Conservation (phyloP, 140 eudicot species). For the Ambrosia hybrid region DNA sequence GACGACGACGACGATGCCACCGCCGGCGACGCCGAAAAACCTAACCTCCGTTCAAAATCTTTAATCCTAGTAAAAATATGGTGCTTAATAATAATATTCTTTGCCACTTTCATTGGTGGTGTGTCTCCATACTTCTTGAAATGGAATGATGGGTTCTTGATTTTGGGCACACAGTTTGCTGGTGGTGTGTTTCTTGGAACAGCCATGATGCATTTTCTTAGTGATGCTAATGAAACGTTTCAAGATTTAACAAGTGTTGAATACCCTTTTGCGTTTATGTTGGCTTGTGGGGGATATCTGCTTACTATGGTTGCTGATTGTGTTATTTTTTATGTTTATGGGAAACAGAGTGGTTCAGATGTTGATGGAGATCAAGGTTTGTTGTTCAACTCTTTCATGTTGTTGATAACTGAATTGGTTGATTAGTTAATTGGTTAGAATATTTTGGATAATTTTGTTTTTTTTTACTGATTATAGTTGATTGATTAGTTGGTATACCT, state of each 20-base stretch:
- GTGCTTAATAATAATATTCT: constrained; percentile 70
- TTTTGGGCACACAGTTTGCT: constrained; percentile 87
- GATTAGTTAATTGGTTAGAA: not conserved
- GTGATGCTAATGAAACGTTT: constrained; percentile 74
- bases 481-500: not conserved
- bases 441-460: not conserved
- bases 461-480: not conserved
- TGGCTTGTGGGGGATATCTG: constrained; percentile 84
- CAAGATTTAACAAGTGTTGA: constrained; percentile 46
- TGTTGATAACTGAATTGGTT: not conserved
- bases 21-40: constrained; percentile 22
- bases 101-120: constrained; percentile 68
- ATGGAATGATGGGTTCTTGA: constrained; percentile 80
- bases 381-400: not conserved
- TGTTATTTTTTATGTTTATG: constrained; percentile 57
- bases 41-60: constrained; percentile 46
- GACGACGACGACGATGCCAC: not conserved
- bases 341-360: constrained; percentile 27
- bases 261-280: constrained; percentile 90
- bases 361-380: constrained; percentile 54
- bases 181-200: constrained; percentile 89
- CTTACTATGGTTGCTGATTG: constrained; percentile 83
- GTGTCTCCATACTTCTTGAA: constrained; percentile 76
- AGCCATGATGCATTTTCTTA: constrained; percentile 85
- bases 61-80: constrained; percentile 73